A percentile compares a stretch with the other conserved stretches of the same genome.
phyloP scores from a whole-genome alignment of 371 early-diverging fungal genomes.

The Rhizopus arrhizus region DNA sequence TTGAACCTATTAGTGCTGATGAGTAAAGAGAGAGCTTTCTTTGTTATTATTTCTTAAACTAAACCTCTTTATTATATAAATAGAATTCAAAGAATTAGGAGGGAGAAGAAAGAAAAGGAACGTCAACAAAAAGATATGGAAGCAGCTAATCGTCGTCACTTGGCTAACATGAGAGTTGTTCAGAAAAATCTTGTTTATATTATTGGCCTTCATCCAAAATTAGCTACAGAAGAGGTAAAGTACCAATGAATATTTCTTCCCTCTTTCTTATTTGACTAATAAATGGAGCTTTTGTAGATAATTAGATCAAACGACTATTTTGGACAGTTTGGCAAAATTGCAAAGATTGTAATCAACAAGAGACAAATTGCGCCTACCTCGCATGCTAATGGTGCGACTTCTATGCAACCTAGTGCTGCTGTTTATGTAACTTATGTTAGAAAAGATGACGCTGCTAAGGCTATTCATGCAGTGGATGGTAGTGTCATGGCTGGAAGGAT shows the following conservation, averaged over 20 bases:
- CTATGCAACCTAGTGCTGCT: constrained; percentile 64
- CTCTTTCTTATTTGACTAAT: background rate
- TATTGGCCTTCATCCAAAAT: constrained; percentile 83
- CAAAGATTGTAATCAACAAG: constrained; percentile 86
- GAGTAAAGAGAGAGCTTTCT: constrained; percentile 40
- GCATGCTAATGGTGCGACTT: constrained; percentile 44
- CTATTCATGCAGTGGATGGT: constrained; percentile 93
- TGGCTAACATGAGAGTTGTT: constrained; percentile 90
- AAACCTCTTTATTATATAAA: background rate
- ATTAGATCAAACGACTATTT: constrained; percentile 88
- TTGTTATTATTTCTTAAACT: background rate
- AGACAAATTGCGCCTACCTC: constrained; percentile 63
- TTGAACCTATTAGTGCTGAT: constrained; percentile 85
- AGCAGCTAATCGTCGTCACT: constrained; percentile 80
- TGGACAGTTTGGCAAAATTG: constrained; percentile 96
- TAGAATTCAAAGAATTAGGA: constrained; percentile 64
- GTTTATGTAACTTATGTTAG: constrained; percentile 88
- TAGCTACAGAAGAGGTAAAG: constrained; percentile 86
- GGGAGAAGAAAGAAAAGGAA: constrained; percentile 87
- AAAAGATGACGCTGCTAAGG: constrained; percentile 88
- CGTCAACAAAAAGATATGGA: constrained; percentile 87
- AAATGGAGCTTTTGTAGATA: constrained; percentile 39
- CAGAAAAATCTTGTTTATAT: constrained; percentile 96
- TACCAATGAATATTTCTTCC: background rate
- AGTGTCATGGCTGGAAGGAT: constrained; percentile 86